Evolutionary conservation across 1,284 basidiomycete species (phyloP), one percentile per base, ranked within the genome.

Genomic region (Melanopsichium pennsylvanicum): DNA sequence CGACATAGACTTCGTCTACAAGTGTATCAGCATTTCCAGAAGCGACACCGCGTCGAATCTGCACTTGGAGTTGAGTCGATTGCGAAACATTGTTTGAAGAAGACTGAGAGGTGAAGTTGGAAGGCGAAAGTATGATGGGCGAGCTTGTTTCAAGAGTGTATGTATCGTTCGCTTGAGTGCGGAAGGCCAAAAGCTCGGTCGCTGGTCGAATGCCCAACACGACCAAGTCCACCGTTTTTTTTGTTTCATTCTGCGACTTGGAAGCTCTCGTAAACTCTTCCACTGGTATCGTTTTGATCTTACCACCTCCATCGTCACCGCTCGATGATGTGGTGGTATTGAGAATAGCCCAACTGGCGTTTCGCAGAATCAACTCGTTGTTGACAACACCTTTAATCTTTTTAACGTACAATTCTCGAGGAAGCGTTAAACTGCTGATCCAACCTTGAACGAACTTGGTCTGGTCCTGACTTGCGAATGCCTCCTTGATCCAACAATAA

Each of bases 401-500:
- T 34, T 61, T 60, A 36, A 68, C 57, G 16, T 26, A 58, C 21
- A 68, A 16, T 27, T 68, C 37, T 11, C 63, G 33, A 2, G 63
- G 51, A 13, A 68, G 43, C 15, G 57, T 60, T 35, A 67, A 21
- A 12, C 37, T 43, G 4, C 45, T 40, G 10, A 55, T 60, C 23
- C 50, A 60, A 29, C 51, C 37, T n/a, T 34, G 38, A 18, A 35
- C 42, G 18, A 56, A 59, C 44, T 67, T 67, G 35, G 51, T 51
- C 19, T 26, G 19, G 25, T 59, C 63, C 34, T 67, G 57, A 29
- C 37, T 35, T 2, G 42, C 37, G 19, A 56, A 67, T 10, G 51
- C 57, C 31, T 67, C 63, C 15, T 54, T 55, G 44, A 67, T 56
- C 63, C 57, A 60, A 44, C 63, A 67, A n/a, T 49, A 51, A 7